Evolutionary conservation across 2,329 filamentous ascomycete species (phyloP).

Genomic region (Fusarium nanum): DNA sequence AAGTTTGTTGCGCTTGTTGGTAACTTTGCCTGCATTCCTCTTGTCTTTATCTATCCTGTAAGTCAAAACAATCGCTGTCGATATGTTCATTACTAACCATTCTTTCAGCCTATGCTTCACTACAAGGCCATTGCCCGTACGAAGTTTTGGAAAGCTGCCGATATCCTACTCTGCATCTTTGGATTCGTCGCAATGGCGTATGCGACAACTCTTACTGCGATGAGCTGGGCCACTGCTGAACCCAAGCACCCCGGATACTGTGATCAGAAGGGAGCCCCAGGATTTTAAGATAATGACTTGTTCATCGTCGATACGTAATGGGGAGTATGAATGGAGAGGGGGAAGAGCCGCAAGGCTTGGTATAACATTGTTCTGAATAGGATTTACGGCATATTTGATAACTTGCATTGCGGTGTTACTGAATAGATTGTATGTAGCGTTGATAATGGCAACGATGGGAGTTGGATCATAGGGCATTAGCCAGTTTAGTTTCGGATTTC

Average conservation of each 20-base stretch:
- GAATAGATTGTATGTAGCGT: slow-evolving; percentile 44
- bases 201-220: slow-evolving; percentile 86
- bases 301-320: not conserved
- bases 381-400: slow-evolving; percentile 35
- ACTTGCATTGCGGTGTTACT: slow-evolving; percentile 41
- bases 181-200: slow-evolving; percentile 91
- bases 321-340: slow-evolving; percentile 13
- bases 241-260: slow-evolving; percentile 66
- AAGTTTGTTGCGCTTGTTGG: slow-evolving; percentile 97
- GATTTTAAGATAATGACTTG: slow-evolving; percentile 20
- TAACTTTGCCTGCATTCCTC: slow-evolving; percentile 95
- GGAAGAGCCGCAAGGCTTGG: slow-evolving; percentile 27
- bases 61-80: slow-evolving; percentile 54
- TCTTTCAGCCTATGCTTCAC: slow-evolving; percentile 85
- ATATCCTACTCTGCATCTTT: slow-evolving; percentile 82
- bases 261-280: slow-evolving; percentile 51
- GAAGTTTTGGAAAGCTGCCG: slow-evolving; percentile 73
- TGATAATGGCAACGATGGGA: slow-evolving; percentile 24
- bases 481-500: slow-evolving; percentile 21
- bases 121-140: slow-evolving; percentile 81
- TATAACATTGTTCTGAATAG: not conserved
- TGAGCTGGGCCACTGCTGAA: slow-evolving; percentile 80
- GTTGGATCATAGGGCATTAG: slow-evolving; percentile 15
- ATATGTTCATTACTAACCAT: slow-evolving; percentile 47
- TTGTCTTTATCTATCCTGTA: slow-evolving; percentile 98